phyloP scores from a whole-genome alignment of 257 asterid species.

The Jaltomata sinuosa region DNA sequence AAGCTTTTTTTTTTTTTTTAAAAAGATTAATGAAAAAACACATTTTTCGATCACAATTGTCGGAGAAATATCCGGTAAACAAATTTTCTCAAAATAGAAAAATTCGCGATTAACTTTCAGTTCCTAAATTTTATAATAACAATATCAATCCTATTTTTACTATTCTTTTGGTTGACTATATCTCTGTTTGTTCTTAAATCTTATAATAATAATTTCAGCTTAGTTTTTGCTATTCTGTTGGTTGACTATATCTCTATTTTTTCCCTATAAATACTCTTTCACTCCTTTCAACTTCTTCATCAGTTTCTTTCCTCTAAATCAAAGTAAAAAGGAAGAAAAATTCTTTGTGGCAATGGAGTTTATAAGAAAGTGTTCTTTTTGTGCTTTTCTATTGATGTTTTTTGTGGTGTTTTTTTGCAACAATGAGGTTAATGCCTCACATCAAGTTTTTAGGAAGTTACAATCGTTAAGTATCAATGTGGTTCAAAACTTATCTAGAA shows the following conservation, averaged over 20 bases:
- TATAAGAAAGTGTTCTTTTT: not conserved
- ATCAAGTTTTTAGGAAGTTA: slow-evolving; percentile 13
- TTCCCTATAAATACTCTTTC: not conserved
- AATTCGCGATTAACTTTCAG: not conserved
- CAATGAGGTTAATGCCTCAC: slow-evolving; percentile 30
- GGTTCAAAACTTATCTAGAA: slow-evolving; percentile 15
- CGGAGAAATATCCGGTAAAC: not conserved
- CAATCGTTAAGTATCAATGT: slow-evolving; percentile 4
- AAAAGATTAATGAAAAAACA: not conserved
- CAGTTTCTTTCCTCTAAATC: not conserved
- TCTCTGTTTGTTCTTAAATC: not conserved
- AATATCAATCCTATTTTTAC: too few species aligned
- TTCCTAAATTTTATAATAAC: too few species aligned
- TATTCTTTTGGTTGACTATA: not conserved
- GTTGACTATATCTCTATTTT: not conserved
- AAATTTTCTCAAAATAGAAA: too few species aligned
- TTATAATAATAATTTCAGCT: not conserved
- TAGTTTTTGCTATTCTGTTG: not conserved
- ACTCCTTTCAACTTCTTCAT: not conserved
- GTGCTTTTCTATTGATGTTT: not conserved
- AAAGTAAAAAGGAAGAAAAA: not conserved
- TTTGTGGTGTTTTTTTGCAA: not conserved
- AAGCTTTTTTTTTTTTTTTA: too few species aligned
- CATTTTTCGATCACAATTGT: not conserved
- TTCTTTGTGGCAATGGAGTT: not conserved